These are phyloP conservation scores for Sporothrix globosa DNA, from an alignment of 2,329 filamentous ascomycete genomes.

Conservation along the genomic window DNA sequence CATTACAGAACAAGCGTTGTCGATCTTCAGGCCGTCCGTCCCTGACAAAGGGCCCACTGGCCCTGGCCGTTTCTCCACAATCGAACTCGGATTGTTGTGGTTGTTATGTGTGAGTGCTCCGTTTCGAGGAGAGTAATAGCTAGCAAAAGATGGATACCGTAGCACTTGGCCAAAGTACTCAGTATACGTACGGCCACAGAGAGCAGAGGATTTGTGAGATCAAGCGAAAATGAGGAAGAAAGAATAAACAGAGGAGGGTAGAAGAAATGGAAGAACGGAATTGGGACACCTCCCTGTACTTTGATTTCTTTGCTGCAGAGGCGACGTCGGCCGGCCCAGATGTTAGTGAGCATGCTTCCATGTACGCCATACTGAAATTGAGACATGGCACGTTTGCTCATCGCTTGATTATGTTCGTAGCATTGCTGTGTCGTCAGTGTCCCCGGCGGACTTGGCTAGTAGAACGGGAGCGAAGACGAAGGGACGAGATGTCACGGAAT, in stretches of 20 bases:
- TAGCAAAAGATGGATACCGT: not conserved
- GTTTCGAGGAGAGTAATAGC: not conserved
- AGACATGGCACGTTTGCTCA: conserved; percentile 27
- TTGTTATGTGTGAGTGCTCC: not conserved
- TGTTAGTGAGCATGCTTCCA: not conserved
- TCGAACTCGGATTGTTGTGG: not conserved
- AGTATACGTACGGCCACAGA: not conserved
- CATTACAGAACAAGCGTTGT: conserved; percentile 23
- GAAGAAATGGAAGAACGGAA: not conserved
- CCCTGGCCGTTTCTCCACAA: conserved; percentile 18
- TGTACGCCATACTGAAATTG: conserved; percentile 25
- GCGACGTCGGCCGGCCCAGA: conserved; percentile 6
- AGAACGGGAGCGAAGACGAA: not conserved
- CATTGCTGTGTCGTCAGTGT: conserved; percentile 9
- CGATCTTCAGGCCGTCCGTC: conserved; percentile 23
- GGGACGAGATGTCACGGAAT: not conserved
- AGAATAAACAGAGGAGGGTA: not conserved
- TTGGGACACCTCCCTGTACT: not conserved
- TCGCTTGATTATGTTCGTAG: conserved; percentile 9
- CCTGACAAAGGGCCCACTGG: conserved; percentile 20
- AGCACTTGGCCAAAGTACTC: not conserved
- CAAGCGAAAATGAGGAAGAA: not conserved
- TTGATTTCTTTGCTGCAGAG: not conserved
- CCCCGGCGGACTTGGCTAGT: conserved; percentile 5
- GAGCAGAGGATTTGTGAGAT: not conserved